A percentile compares a stretch with the other conserved stretches of the same genome.
These are phyloP conservation scores for Nitzschia putrida DNA, from an alignment of 108 stramenopile genomes.

Conservation along the genomic window DNA sequence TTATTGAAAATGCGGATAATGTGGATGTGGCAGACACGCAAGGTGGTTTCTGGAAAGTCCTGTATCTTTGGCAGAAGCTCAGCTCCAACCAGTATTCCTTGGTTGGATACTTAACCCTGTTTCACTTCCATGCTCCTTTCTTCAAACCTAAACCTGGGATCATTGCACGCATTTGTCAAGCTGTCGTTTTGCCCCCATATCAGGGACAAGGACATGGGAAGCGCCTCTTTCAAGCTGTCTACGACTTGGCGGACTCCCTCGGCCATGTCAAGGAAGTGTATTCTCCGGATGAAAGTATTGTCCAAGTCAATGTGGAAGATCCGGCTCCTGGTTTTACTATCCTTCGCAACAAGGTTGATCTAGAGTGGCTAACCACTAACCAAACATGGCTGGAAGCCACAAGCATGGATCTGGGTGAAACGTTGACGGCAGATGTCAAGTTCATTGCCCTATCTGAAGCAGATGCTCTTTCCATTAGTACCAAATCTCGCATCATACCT, in stretches of 20 bases:
- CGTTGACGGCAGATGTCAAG: background rate
- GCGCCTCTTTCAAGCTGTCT: conserved; percentile 50
- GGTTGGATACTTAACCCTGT: conserved; percentile 73
- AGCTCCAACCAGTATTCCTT: conserved; percentile 47
- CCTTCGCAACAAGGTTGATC: conserved; percentile 69
- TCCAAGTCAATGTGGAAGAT: conserved; percentile 76
- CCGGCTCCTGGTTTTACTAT: conserved; percentile 71
- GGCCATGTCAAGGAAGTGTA: background rate
- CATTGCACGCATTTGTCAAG: conserved; percentile 74
- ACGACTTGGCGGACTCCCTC: conserved; percentile 40
- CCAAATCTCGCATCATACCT: conserved; percentile 49
- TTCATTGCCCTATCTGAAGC: conserved; percentile 43
- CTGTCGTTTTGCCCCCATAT: conserved; percentile 70
- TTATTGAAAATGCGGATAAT: conserved; percentile 76
- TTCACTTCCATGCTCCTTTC: conserved; percentile 78
- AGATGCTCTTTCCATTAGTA: conserved; percentile 33
- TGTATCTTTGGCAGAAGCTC: conserved; percentile 73
- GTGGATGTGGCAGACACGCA: conserved; percentile 51
- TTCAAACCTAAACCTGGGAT: conserved; percentile 74
- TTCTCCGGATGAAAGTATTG: conserved; percentile 25
- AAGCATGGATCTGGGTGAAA: background rate
- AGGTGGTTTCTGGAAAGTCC: conserved; percentile 68
- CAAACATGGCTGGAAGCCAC: conserved; percentile 15
- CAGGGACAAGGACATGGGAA: conserved; percentile 82
- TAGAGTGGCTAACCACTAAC: conserved; percentile 1